These are phyloP conservation scores for Orbilia ellipsospora DNA, from an alignment of 2,329 filamentous ascomycete genomes.

Conservation along the genomic window DNA sequence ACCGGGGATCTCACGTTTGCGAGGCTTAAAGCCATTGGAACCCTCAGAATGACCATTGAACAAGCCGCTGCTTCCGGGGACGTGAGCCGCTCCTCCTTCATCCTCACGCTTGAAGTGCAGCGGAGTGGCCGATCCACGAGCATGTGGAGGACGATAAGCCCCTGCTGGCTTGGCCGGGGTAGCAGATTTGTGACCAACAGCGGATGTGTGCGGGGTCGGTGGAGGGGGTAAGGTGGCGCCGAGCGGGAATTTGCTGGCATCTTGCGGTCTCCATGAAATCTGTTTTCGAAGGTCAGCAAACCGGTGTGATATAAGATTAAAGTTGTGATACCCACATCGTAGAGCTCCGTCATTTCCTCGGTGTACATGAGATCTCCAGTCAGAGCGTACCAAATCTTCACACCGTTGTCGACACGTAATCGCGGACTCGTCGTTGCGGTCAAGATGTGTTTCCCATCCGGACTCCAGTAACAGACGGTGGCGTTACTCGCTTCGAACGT, in stretches of 20 bases:
- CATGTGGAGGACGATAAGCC: conserved; percentile 93
- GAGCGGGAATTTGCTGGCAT: conserved; percentile 70
- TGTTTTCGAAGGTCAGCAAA: conserved; percentile 18
- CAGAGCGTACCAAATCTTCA: conserved; percentile 89
- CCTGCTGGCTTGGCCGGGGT: conserved; percentile 97
- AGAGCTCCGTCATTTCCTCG: conserved; percentile 92
- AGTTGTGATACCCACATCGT: conserved; percentile 70
- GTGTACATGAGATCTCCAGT: conserved; percentile 91
- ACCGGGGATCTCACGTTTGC: conserved; percentile 84
- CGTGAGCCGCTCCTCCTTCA: conserved; percentile 89
- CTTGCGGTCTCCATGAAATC: conserved; percentile 82
- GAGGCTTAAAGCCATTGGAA: conserved; percentile 66
- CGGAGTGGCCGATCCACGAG: conserved; percentile 86
- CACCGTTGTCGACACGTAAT: conserved; percentile 93
- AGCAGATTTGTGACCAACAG: conserved; percentile 80
- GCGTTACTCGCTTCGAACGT: conserved; percentile 96
- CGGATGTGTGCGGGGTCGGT: conserved; percentile 83
- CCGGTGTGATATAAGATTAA: conserved; percentile 25
- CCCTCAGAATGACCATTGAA: conserved; percentile 77
- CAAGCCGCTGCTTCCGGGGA: conserved; percentile 62
- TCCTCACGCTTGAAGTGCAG: conserved; percentile 98
- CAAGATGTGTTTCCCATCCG: conserved; percentile 93
- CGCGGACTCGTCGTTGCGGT: conserved; percentile 97
- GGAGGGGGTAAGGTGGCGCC: conserved; percentile 78
- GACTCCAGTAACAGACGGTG: conserved; percentile 96